A percentile compares a stretch with the other conserved stretches of the same genome.
Conservation (phyloP, 805 yeast species). For the Schwanniomyces sp. region DNA sequence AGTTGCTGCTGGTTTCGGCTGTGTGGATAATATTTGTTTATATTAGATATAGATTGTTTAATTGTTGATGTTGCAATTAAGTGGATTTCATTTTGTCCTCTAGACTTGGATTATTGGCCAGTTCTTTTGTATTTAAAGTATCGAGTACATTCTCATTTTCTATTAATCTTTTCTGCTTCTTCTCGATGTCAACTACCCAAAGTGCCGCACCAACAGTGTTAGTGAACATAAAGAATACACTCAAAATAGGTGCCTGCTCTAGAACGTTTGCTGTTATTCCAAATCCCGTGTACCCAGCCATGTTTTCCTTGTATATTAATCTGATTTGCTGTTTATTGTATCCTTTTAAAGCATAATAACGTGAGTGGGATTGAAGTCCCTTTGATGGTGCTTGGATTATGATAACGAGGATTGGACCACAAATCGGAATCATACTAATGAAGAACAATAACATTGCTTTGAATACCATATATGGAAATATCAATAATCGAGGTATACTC, state of each 20-base stretch:
- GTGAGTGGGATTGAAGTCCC: constrained; percentile 50
- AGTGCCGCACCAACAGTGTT: constrained; percentile 63
- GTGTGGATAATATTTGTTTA: constrained; percentile 81
- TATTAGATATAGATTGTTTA: constrained; percentile 15
- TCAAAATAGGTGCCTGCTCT: constrained; percentile 55
- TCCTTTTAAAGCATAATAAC: constrained; percentile 60
- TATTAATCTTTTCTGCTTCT: constrained; percentile 7
- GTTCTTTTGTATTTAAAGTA: no score
- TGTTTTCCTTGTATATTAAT: constrained; percentile 31
- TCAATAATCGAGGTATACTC: constrained; percentile 31
- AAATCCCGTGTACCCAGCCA: constrained; percentile 47
- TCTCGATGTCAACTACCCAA: constrained; percentile 52
- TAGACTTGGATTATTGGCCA: neutral
- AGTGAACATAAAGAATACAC: constrained; percentile 55
- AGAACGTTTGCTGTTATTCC: constrained; percentile 52
- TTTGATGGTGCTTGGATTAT: constrained; percentile 53
- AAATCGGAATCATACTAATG: constrained; percentile 51
- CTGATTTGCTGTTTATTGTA: constrained; percentile 42
- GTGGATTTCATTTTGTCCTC: neutral
- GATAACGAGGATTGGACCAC: constrained; percentile 58
- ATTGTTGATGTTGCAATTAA: neutral
- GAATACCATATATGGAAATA: constrained; percentile 42
- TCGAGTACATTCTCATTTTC: constrained; percentile 1
- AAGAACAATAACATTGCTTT: constrained; percentile 34
- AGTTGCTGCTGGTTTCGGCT: constrained; percentile 98